phyloP scores from a whole-genome alignment of 129 eudicot genomes.

The Scalesia atractyloides region DNA sequence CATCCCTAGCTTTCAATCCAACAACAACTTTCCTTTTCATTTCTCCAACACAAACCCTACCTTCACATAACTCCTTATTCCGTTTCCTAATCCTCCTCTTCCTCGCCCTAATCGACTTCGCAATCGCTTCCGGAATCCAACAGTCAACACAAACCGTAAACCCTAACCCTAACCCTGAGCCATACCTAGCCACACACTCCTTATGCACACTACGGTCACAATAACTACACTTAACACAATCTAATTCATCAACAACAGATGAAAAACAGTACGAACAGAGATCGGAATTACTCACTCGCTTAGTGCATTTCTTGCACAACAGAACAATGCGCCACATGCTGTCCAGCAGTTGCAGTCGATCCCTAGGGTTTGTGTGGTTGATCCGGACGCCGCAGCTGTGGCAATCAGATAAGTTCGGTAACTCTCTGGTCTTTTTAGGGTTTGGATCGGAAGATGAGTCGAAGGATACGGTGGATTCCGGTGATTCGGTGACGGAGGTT shows the following conservation, averaged over 20 bases:
- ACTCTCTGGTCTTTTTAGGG: conserved; percentile 61
- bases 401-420: conserved; percentile 79
- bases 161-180: conserved; percentile 41
- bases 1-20: conserved; percentile 36
- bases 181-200: conserved; percentile 50
- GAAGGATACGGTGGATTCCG: conserved; percentile 46
- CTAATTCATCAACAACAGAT: conserved; percentile 14
- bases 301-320: conserved; percentile 62
- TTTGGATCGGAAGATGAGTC: conserved; percentile 35
- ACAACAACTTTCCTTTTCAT: conserved; percentile 35
- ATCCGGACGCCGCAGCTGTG: conserved; percentile 57
- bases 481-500: conserved; percentile 27
- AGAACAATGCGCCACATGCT: conserved; percentile 89
- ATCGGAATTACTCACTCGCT: conserved; percentile 35
- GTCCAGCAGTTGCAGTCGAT: conserved; percentile 57
- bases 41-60: conserved; percentile 30
- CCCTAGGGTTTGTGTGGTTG: conserved; percentile 58
- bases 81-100: conserved; percentile 34
- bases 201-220: conserved; percentile 61
- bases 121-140: conserved; percentile 79
- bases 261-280: conserved; percentile 69
- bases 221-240: conserved; percentile 44
- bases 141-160: conserved; percentile 79
- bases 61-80: conserved; percentile 23
- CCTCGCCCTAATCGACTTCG: conserved; percentile 37